Evolutionary conservation across 768 basidiomycete species (phyloP).

Genomic region (Phanerochaete sordida): DNA sequence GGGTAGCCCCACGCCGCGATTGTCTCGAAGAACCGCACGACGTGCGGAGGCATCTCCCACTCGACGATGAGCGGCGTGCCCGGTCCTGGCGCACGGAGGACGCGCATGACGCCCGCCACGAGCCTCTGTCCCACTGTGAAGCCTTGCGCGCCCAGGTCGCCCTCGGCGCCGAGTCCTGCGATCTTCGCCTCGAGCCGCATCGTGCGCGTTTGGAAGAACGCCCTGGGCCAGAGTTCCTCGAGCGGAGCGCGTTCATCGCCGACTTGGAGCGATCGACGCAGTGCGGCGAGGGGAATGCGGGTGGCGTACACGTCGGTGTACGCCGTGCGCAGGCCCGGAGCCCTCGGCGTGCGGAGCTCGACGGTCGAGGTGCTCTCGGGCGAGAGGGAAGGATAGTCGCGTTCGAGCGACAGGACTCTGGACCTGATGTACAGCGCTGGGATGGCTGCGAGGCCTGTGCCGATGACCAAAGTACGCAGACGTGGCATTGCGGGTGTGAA

Average conservation of each 20-base stretch:
- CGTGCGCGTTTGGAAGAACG: not conserved
- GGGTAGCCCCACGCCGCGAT: conserved; percentile 1
- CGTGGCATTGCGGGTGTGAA: not conserved
- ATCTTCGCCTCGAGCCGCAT: not conserved
- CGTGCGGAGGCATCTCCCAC: not conserved
- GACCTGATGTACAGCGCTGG: not conserved
- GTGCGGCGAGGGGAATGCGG: not conserved
- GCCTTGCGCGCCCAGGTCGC: not conserved
- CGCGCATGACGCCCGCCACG: not conserved
- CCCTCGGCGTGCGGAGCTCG: not conserved
- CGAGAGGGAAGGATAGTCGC: not conserved
- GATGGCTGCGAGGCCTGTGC: not conserved
- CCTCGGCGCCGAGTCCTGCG: not conserved
- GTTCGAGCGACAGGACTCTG: not conserved
- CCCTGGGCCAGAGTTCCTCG: not conserved
- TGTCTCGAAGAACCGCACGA: not conserved
- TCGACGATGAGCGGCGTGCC: not conserved
- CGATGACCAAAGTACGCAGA: not conserved
- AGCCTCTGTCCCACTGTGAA: not conserved
- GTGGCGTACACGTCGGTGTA: not conserved
- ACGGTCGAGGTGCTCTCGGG: not conserved
- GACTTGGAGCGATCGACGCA: not conserved
- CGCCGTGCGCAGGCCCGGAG: not conserved
- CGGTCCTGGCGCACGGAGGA: not conserved
- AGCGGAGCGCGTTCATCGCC: not conserved